phyloP scores from a whole-genome alignment of 163 green algal genomes.

The Chlorella variabilis region DNA sequence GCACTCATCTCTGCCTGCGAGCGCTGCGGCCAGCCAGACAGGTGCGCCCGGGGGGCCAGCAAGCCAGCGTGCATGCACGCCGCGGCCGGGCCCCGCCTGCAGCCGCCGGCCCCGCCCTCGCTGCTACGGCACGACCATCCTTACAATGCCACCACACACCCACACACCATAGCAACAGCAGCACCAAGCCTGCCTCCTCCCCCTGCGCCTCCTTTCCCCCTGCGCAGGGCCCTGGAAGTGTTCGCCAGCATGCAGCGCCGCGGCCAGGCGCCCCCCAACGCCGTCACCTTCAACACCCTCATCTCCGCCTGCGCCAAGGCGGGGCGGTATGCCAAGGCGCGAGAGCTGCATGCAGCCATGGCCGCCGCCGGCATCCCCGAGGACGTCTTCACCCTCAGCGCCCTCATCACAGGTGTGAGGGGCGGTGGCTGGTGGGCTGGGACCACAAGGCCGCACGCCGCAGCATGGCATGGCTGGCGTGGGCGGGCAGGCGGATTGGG shows the following conservation, averaged over 20 bases:
- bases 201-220: neutral
- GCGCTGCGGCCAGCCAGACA: slow-evolving; percentile 70
- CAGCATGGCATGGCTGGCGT: too few relatives aligned
- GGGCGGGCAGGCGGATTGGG: neutral
- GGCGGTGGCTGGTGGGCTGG: too few relatives aligned
- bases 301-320: slow-evolving; percentile 62
- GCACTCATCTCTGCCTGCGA: slow-evolving; percentile 85
- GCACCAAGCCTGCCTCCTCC: too few relatives aligned
- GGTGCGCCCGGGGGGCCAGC: slow-evolving; percentile 2
- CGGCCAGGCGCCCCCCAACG: slow-evolving; percentile 71
- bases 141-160: too few relatives aligned
- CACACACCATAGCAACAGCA: too few relatives aligned
- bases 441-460: too few relatives aligned
- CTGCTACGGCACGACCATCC: too few relatives aligned
- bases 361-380: slow-evolving; percentile 70
- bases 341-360: slow-evolving; percentile 53
- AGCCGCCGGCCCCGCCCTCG: too few relatives aligned
- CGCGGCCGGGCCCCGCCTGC: too few relatives aligned
- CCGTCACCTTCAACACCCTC: slow-evolving; percentile 85
- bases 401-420: slow-evolving; percentile 66
- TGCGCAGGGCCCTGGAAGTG: slow-evolving; percentile 64
- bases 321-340: slow-evolving; percentile 28
- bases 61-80: too few relatives aligned
- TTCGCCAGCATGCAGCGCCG: slow-evolving; percentile 75
- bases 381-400: slow-evolving; percentile 79